Evolutionary conservation across 106 monocot species (phyloP), one percentile per base, ranked within the genome.

Genomic region (Acorus gramineus): DNA sequence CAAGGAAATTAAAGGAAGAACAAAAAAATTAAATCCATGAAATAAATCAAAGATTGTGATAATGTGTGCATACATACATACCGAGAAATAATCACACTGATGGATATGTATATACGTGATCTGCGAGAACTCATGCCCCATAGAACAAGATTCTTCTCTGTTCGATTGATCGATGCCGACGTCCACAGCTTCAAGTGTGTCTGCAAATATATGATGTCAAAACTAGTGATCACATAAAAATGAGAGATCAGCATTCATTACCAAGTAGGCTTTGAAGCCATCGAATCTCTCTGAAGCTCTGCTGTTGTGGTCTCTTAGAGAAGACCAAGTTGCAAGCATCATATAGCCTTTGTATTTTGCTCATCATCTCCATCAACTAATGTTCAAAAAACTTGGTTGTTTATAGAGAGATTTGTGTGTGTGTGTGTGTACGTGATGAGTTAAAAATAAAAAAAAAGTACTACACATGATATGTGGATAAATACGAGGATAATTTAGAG

Each of bases 71-170:
- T 64, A 11, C 3, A 61, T 66, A 42, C 69, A 0, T 67, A 82
- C 82, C 70, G 82, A 82, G 78, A 82, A 78, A 53, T 74, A 61
- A 3, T 70, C 70, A 58, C 82, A 78, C 53, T 82, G 58, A 28
- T 82, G 78, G 68, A 82, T 74, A 67, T 82, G 82, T 49, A 82
- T 45, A 63, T 82, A 82, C 3, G 82, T 82, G 49, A 82, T 69
- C 28, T 28, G 28, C 28, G 28, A 28, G 28, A 28, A 28, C 53
- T 74, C 52, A 51, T 52, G 60, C 2, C 78, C 14, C 10, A 52
- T 57, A 11, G 28, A 44, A 5, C 74, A 70, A 14, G 66, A 59
- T 46, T 78, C 44, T 8, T 78, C 47, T 6, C 68, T 65, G 28
- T 28, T 28, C 13, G 63, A 58, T 44, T 59, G 70, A 56, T 82